A percentile compares a stretch with the other conserved stretches of the same genome.
Evolutionary conservation across 805 yeast genomes (phyloP).

Genomic region (Teunomyces panamensis): DNA sequence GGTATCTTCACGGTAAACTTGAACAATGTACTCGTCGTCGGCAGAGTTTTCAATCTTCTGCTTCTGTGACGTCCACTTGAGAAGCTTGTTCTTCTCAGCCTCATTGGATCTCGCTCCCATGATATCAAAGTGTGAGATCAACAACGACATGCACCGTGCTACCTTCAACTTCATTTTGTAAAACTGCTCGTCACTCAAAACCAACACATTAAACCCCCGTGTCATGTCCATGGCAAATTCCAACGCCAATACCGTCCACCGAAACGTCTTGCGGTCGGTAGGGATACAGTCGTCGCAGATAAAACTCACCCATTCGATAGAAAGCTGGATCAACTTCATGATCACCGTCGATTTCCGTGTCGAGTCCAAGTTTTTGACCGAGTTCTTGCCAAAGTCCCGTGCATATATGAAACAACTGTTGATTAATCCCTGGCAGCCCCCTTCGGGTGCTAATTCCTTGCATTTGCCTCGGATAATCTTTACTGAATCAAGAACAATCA

Average conservation of each 20-base stretch:
- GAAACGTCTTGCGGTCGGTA: slow-evolving; percentile 82
- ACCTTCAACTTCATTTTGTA: slow-evolving; percentile 70
- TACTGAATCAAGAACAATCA: slow-evolving; percentile 61
- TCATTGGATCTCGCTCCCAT: slow-evolving; percentile 95
- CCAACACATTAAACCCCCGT: slow-evolving; percentile 81
- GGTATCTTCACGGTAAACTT: slow-evolving; percentile 63
- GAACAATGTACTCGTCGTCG: slow-evolving; percentile 36
- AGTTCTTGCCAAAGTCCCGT: slow-evolving; percentile 75
- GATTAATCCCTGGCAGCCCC: slow-evolving; percentile 70
- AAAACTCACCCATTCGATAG: slow-evolving; percentile 90
- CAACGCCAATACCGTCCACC: slow-evolving; percentile 94
- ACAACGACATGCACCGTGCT: slow-evolving; percentile 88
- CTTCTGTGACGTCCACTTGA: slow-evolving; percentile 51
- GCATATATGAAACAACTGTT: slow-evolving; percentile 75
- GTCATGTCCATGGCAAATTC: slow-evolving; percentile 97
- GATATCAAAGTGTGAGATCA: slow-evolving; percentile 94
- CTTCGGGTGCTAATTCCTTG: slow-evolving; percentile 45
- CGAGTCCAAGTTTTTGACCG: slow-evolving; percentile 61
- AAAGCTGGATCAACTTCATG: slow-evolving; percentile 65
- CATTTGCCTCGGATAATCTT: slow-evolving; percentile 53
- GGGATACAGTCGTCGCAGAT: slow-evolving; percentile 94
- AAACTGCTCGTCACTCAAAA: slow-evolving; percentile 76
- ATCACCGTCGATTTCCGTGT: slow-evolving; percentile 66
- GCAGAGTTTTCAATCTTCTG: slow-evolving; percentile 49
- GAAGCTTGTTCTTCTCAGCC: slow-evolving; percentile 52